Evolutionary conservation across 176 grass and related monocot genomes (phyloP), one percentile per base, ranked within the genome.

Genomic region (Carex pumila): DNA sequence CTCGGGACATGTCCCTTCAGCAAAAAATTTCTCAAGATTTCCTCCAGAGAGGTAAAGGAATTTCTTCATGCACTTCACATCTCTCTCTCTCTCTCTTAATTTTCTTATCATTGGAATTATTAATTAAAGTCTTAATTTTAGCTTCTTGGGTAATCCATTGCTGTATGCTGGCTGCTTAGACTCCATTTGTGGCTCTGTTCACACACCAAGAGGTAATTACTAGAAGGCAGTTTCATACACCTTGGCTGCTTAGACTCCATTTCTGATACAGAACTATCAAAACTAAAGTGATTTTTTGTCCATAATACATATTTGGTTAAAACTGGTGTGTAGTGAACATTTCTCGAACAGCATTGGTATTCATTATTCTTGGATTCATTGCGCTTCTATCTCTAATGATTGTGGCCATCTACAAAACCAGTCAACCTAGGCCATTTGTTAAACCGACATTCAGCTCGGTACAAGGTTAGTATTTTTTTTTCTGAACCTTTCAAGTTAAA

Each of bases 1-100:
- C 50, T 92, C 97, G 73, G 97, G 97, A 79, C 76, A 88, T 25
- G 55, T 94, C 66, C 97, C 97, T 56, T 83, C 83, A 0, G 67
- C 83, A 53, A 92, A 87, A 84, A 99, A 99, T 57, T 99, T 99
- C 85, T 90, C 97, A 87, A 93, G 89, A 65, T 98, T 96, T 78
- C 89, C 97, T 39, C 45, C 86, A 30, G 91, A 96, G 87, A 99
- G 97, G 97, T 99, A 88, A 37, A 47, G 21, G 29, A 83, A 57
- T 56, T 78, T 77, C 50, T 18, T 30, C 45, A 9, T 34, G 49
- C 7, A 71, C 18, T 10, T 78, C 12, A 71, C 39, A 2, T 50
- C 47, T 11, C 47, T 29, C 18, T 43, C 39, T 71, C 37, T 47
- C 39, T 71, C 37, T 47, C 36, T 19, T 12, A 65, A 25, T 65